Evolutionary conservation across 108 stramenopile genomes (phyloP).

Genomic region (Cyclotella sp.): DNA sequence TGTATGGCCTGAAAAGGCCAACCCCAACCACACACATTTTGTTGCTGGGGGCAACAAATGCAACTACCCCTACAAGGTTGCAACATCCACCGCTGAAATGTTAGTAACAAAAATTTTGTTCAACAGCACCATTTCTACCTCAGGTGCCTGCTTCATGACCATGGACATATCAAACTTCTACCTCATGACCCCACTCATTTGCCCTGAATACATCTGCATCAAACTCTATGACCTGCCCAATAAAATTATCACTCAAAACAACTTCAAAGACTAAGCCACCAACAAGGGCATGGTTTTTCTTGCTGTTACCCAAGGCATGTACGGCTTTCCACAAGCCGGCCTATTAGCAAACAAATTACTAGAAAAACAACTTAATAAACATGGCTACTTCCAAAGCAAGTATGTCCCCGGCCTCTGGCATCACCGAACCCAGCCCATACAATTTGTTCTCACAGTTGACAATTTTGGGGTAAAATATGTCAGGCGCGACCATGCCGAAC

Average conservation of each 20-base stretch:
- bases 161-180: constrained; percentile 56
- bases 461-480: constrained; percentile 17
- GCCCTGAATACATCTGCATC: constrained; percentile 44
- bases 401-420: constrained; percentile 1
- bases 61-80: constrained; percentile 28
- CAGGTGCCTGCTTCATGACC: constrained; percentile 43
- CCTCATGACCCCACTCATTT: constrained; percentile 35
- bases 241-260: constrained; percentile 33
- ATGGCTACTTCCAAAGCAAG: constrained; percentile 7
- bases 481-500: neutral
- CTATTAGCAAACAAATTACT: neutral
- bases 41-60: constrained; percentile 49
- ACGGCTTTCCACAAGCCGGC: constrained; percentile 39
- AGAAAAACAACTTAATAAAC: neutral
- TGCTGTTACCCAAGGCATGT: constrained; percentile 50
- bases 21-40: constrained; percentile 16
- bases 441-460: neutral
- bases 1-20: constrained; percentile 38
- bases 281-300: constrained; percentile 19
- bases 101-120: constrained; percentile 51
- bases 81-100: constrained; percentile 43
- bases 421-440: neutral
- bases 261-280: constrained; percentile 17
- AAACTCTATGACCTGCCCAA: constrained; percentile 26
- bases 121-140: constrained; percentile 54